Evolutionary conservation across 1,139 yeast species (phyloP), one percentile per base, ranked within the genome.

Genomic region (Magnusiomyces sp.): DNA sequence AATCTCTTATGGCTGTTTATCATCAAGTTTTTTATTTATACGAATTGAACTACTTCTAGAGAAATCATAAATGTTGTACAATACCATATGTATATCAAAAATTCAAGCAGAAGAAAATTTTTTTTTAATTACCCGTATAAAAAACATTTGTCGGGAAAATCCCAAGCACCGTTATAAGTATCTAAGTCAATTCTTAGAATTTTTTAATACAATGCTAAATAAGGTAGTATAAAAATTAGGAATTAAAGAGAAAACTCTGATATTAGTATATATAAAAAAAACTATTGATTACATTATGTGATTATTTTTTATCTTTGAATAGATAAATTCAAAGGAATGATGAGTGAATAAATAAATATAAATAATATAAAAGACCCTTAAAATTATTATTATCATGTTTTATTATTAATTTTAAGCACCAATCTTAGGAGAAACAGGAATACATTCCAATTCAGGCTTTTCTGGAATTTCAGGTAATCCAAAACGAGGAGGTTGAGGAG

Each of bases 391-490:
- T n/a, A n/a, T n/a, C n/a, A n/a, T n/a, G n/a, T n/a, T n/a, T n/a
- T n/a, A n/a, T n/a, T n/a, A n/a, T n/a, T n/a, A n/a, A n/a, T n/a
- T n/a, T n/a, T n/a, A n/a, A n/a, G n/a, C n/a, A n/a, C n/a, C n/a
- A n/a, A n/a, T n/a, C n/a, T n/a, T n/a, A n/a, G n/a, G n/a, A n/a
- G n/a, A n/a, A n/a, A n/a, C n/a, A n/a, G n/a, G n/a, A n/a, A n/a
- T 38, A 13, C 20, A 13, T 17, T 38, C 40, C 4, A 38, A 45
- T 20, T 49, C 52, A 5, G 52, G 52, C 23, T 45, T 37, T 36
- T 50, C 53, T 2, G 53, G 53, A 32, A 48, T 50, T 45, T 50
- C 48, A 14, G 53, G 53, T 5, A 50, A 37, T 40, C 48, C 19
- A 38, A 32, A 34, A 38, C 48, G 48, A 46, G 50, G 50, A 9